Evolutionary conservation across 495 filamentous ascomycete genomes (phyloP), one percentile per base, ranked within the genome.

Genomic region (Usnea hakonensis): DNA sequence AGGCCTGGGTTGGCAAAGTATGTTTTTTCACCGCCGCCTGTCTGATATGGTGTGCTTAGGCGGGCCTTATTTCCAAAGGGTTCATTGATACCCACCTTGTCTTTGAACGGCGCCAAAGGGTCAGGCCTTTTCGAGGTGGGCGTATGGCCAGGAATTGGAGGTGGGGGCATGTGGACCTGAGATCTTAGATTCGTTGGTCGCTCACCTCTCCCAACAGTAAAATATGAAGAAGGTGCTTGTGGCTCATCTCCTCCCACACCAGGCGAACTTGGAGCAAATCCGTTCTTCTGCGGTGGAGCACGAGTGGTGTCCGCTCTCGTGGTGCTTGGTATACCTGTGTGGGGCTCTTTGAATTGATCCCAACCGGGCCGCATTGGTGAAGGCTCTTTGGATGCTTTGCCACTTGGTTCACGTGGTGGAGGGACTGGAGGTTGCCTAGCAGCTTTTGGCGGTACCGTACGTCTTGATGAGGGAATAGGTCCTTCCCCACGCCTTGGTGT

Each of bases 21-120:
- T 0, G 84, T 87, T 76, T 81, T 88, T 69, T 94, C 90, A 19
- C 89, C 89, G 56, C 84, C 82, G 35, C 81, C 73, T 4, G 79
- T 82, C 40, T 84, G 79, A 69, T 95, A 94, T 0, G 86, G 83
- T 10, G 85, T 88, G 60, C 89, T 85, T 30, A 80, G 73, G 13
- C 89, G 80, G 46, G 76, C 71, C 62, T 71, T 71, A 4, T 77
- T 70, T 38, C 55, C 58, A 54, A 66, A 66, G 2, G 60, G 61
- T 21, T 65, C 59, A 41, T 64, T 60, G 7, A 46, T 37, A 28
- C 19, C 64, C 21, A 60, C 33, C 16, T 62, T 64, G 19, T 57
- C 53, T 30, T 55, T 65, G 41, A 55, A 64, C 8, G 38, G 23
- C 7, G 43, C 33, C 38, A 58, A 21, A 26, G 61, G 61, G 60